A percentile compares a stretch with the other conserved stretches of the same genome.
These are phyloP conservation scores for Phytopythium litorale DNA, from an alignment of 352 stramenopile species.

Conservation along the genomic window DNA sequence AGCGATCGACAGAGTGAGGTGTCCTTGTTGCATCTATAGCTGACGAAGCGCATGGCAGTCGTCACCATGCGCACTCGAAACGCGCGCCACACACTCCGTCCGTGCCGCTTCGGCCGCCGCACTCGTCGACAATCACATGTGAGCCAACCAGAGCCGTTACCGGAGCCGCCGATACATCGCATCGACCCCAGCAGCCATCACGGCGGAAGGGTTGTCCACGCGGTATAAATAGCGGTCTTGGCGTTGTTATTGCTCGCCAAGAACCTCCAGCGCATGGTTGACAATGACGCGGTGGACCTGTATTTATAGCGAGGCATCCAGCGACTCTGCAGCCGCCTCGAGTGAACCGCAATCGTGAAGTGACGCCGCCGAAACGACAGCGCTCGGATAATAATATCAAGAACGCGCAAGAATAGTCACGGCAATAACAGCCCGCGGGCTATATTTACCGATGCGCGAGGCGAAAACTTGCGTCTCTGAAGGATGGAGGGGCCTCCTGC, in stretches of 20 bases:
- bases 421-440: not conserved
- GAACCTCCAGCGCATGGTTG: not conserved
- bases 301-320: not conserved
- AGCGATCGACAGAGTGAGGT: too few species aligned
- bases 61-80: too few species aligned
- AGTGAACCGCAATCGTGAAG: not conserved
- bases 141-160: too few species aligned
- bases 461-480: not conserved
- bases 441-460: not conserved
- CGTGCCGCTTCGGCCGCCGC: too few species aligned
- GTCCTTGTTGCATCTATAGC: too few species aligned
- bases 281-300: not conserved
- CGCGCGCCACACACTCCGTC: too few species aligned
- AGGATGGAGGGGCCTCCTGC: not conserved
- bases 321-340: not conserved
- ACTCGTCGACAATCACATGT: too few species aligned
- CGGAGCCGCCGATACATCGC: not conserved
- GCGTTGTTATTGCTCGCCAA: not conserved
- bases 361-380: conserved; percentile 1
- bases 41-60: too few species aligned
- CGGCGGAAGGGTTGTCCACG: not conserved
- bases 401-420: conserved; percentile 3
- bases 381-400: not conserved
- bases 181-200: not conserved
- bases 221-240: not conserved